Base-by-base conservation (phyloP, 2,329 filamentous ascomycete genomes). In the Aspergillus sp. region DNA sequence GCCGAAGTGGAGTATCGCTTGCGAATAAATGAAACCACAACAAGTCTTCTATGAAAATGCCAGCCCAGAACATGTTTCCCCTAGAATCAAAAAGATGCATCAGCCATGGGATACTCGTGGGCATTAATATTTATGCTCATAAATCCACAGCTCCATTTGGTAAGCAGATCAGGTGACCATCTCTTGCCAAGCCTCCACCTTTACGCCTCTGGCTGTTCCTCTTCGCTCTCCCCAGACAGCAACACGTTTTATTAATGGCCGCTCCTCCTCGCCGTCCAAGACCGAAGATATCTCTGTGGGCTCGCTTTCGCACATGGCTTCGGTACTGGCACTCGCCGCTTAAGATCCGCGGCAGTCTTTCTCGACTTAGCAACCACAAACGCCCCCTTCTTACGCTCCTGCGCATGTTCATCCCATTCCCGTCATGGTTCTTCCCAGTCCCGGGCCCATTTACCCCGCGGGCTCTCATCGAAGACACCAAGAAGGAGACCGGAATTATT, bases 401-500 rank as follows among this genome's bases (percentile, higher is more conserved):
- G 8, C 59, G 60, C 18, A 22, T 70, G 45, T 63, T 67, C 20
- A 56, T 65, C 8, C 66, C 67, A 7, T 64, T 61, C 20, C 68
- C 66, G 13, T 57, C 61, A 36, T 69, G 66, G 66, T 57, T 55
- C n/a, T 66, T 69, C 13, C 55, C 56, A 5, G 51, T 71, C 3
- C 65, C 68, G 3, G 64, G 55, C 0, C 59, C 59, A n/a, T 50
- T 63, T 5, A 47, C 66, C 34, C 57, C 61, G 4, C 52, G 53
- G 8, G 55, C 44, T 8, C 50, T 66, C 2, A 57, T 63, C 12
- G 56, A 66, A 13, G 49, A 52, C 39, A 22, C 30, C n/a, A 52
- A 44, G 7, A 56, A 64, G 4, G 55, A 61, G 36, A 52, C 41
- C 13, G 55, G 53, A 12, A 43, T 60, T 3, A 55, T 61, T 18